These are phyloP conservation scores for Chlamydomonas eustigma DNA, from an alignment of 139 green algal genomes.

Conservation along the genomic window DNA sequence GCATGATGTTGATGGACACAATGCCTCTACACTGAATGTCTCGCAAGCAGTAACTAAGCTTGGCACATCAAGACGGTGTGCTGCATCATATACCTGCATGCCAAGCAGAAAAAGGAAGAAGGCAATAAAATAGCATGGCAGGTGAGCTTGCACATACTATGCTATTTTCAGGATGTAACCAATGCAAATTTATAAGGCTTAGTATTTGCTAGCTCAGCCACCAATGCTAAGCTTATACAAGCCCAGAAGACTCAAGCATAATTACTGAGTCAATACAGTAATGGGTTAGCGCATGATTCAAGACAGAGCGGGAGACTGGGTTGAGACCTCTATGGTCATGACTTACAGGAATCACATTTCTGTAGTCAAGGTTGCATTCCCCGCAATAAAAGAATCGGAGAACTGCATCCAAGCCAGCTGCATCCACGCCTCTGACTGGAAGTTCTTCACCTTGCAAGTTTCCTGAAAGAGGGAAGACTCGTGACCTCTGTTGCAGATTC, in stretches of 20 bases:
- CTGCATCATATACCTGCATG: conserved; percentile 31
- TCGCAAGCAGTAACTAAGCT: conserved; percentile 28
- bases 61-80: conserved; percentile 30
- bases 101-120: conserved; percentile 6
- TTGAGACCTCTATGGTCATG: no score
- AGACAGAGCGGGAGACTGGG: no score
- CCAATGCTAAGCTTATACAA: no score
- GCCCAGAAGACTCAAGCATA: no score
- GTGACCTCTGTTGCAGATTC: no score
- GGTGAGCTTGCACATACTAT: not conserved
- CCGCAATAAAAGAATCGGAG: conserved; percentile 44
- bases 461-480: no score
- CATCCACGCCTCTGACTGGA: conserved; percentile 42
- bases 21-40: conserved; percentile 6
- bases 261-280: no score
- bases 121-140: not conserved
- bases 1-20: conserved; percentile 20
- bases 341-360: conserved; percentile 21
- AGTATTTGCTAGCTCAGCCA: no score
- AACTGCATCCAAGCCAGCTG: conserved; percentile 24
- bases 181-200: no score
- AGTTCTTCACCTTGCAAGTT: conserved; percentile 26
- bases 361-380: conserved; percentile 26
- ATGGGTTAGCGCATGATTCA: no score
- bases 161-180: no score